Percentiles rank a stretch among this genome's conserved stretches.
These are phyloP conservation scores for Scytalidium sp. DNA, from an alignment of 2,329 filamentous ascomycete species.

Conservation along the genomic window DNA sequence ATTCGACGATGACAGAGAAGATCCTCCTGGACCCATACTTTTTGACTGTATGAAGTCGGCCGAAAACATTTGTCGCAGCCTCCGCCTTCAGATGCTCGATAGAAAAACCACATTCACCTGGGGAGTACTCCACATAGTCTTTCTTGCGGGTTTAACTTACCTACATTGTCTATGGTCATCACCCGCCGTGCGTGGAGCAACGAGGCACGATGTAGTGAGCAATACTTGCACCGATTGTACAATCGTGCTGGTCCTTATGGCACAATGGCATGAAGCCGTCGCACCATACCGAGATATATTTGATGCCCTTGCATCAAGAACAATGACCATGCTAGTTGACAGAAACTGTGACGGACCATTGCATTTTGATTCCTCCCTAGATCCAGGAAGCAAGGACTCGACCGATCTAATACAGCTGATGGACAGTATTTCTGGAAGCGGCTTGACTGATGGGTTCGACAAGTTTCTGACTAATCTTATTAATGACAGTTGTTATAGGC, in stretches of 20 bases:
- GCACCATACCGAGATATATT: constrained; percentile 32
- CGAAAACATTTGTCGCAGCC: constrained; percentile 1
- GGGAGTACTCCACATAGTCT: constrained; percentile 18
- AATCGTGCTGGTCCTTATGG: constrained; percentile 28
- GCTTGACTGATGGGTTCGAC: too few species aligned
- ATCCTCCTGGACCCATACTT: too few species aligned
- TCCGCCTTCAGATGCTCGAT: constrained; percentile 12
- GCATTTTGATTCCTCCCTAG: too few species aligned
- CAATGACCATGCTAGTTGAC: constrained; percentile 18
- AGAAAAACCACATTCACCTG: constrained; percentile 17
- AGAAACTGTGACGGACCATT: constrained; percentile 5
- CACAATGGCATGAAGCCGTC: constrained; percentile 27
- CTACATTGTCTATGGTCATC: constrained; percentile 33
- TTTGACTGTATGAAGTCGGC: too few species aligned
- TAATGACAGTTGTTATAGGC: too few species aligned
- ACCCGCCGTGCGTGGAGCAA: constrained; percentile 10
- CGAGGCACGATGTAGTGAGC: constrained; percentile 16
- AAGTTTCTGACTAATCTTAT: too few species aligned
- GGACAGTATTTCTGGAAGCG: too few species aligned
- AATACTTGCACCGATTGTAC: constrained; percentile 27
- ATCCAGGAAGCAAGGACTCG: too few species aligned
- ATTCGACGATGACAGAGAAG: too few species aligned
- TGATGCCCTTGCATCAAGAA: constrained; percentile 23
- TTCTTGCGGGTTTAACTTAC: constrained; percentile 24
- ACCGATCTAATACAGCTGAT: too few species aligned